These are phyloP conservation scores for Lineolata rhizophorae DNA, from an alignment of 495 filamentous ascomycete species.

Conservation along the genomic window DNA sequence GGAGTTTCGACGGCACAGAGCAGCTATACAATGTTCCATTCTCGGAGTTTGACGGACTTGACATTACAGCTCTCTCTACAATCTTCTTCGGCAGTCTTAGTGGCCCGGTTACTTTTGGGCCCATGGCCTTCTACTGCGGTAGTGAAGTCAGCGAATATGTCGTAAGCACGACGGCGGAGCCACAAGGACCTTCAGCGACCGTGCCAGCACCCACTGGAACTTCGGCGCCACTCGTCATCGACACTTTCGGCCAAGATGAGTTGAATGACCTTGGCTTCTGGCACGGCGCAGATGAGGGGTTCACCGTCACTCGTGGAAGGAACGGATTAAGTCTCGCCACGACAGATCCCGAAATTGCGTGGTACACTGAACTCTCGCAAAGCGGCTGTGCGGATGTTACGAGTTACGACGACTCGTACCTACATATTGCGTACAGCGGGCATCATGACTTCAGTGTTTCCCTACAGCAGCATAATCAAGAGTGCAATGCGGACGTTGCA, in stretches of 20 bases:
- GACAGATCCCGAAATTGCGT: constrained; percentile 44
- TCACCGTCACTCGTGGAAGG: constrained; percentile 26
- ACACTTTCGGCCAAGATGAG: constrained; percentile 33
- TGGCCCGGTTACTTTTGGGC: constrained; percentile 29
- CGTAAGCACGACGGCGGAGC: constrained; percentile 18
- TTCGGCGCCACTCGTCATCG: constrained; percentile 36
- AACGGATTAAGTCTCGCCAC: constrained; percentile 35
- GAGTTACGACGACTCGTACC: constrained; percentile 31
- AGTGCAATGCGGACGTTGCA: constrained; percentile 32
- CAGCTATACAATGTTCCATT: constrained; percentile 37
- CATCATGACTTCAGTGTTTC: constrained; percentile 45
- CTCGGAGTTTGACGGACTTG: constrained; percentile 27
- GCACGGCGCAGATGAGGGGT: constrained; percentile 45
- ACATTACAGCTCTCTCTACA: constrained; percentile 27
- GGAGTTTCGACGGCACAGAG: constrained; percentile 38
- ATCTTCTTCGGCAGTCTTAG: constrained; percentile 26
- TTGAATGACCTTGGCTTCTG: constrained; percentile 45
- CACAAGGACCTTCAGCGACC: constrained; percentile 22
- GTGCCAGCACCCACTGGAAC: constrained; percentile 25
- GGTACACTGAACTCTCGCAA: constrained; percentile 39
- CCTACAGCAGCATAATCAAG: constrained; percentile 47
- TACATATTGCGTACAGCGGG: constrained; percentile 52
- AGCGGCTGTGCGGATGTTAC: constrained; percentile 35
- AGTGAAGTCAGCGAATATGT: constrained; percentile 27
- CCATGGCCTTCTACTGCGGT: constrained; percentile 39